Conservation (phyloP, 345 rosid species). For the Eucalyptus dawsonii region DNA sequence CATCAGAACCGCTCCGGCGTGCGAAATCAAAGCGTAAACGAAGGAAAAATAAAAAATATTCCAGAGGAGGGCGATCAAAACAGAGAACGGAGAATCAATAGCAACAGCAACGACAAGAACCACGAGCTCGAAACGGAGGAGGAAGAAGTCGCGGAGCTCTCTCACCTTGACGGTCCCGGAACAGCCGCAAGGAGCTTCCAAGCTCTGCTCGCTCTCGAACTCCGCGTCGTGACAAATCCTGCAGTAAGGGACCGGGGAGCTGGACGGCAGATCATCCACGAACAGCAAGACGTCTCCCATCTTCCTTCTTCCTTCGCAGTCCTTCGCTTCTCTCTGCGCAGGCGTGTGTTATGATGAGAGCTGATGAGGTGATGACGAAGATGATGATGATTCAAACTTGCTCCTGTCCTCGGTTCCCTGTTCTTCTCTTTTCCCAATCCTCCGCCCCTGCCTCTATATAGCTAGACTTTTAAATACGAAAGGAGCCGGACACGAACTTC, state of each 20-base stretch:
- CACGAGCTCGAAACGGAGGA: no score
- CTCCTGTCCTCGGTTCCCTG: background rate
- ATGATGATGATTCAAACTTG: background rate
- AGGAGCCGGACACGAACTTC: background rate
- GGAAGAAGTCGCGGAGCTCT: background rate
- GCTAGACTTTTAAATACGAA: background rate
- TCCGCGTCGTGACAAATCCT: constrained; percentile 91
- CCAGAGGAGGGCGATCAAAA: background rate
- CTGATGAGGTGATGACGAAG: background rate
- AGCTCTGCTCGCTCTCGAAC: constrained; percentile 39
- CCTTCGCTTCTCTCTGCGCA: background rate
- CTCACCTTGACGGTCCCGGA: constrained; percentile 87
- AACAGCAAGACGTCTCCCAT: constrained; percentile 55
- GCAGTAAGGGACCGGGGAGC: constrained; percentile 26
- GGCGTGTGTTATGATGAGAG: background rate
- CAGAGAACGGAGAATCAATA: background rate
- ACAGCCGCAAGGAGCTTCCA: constrained; percentile 94
- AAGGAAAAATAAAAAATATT: rapidly evolving
- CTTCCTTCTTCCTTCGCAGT: background rate
- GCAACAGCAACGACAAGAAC: background rate
- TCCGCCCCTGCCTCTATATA: no score
- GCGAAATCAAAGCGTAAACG: no score
- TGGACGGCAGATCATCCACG: constrained; percentile 28
- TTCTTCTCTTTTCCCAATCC: background rate
- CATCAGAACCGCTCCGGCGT: background rate